These are phyloP conservation scores for Lachnum nothofagi DNA, from an alignment of 2,329 filamentous ascomycete genomes.

Conservation along the genomic window DNA sequence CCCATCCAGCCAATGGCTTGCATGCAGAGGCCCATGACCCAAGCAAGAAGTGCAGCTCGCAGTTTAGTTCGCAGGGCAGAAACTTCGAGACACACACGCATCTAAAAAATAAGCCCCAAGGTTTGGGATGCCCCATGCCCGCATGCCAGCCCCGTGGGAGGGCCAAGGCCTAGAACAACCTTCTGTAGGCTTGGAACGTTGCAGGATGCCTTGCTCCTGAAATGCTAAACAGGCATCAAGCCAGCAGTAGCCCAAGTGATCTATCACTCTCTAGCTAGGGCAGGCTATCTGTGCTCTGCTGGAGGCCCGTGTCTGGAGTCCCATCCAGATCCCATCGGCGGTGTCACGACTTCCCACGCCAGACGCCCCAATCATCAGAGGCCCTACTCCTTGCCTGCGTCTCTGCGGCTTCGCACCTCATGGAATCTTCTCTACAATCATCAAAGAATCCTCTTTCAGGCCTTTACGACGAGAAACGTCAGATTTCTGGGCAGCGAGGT, in stretches of 20 bases:
- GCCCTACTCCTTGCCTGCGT: neutral
- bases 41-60: too few species aligned
- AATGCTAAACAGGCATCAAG: too few species aligned
- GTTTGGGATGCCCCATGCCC: too few species aligned
- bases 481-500: neutral
- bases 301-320: too few species aligned
- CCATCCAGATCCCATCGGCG: neutral
- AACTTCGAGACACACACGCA: too few species aligned
- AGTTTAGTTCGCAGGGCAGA: too few species aligned
- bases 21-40: too few species aligned
- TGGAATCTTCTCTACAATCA: neutral
- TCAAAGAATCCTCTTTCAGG: neutral
- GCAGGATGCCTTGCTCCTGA: neutral
- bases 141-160: too few species aligned
- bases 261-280: too few species aligned
- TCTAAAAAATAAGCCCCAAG: too few species aligned
- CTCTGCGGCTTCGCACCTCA: neutral
- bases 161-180: neutral
- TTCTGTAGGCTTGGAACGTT: neutral
- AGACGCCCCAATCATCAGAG: neutral
- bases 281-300: neutral
- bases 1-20: too few species aligned
- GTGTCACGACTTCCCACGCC: neutral
- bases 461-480: neutral
- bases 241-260: neutral